A percentile compares a stretch with the other conserved stretches of the same genome.
phyloP scores from a whole-genome alignment of 2,329 filamentous ascomycete species.

The Fusarium nanum region DNA sequence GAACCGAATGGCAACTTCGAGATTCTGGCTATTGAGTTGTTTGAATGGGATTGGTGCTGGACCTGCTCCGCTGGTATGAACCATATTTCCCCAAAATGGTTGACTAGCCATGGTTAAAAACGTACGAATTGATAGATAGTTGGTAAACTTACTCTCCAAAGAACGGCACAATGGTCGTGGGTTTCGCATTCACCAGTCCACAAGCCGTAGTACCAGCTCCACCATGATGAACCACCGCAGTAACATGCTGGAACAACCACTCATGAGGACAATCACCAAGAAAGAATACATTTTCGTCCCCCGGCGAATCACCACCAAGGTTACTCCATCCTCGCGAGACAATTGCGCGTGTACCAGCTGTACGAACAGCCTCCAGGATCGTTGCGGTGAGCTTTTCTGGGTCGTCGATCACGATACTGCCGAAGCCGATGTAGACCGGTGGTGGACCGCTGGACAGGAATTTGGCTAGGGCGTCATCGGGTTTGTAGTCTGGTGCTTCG shows the following conservation, averaged over 20 bases:
- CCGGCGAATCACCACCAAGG: slow-evolving; percentile 67
- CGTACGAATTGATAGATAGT: rapidly evolving
- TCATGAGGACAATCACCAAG: slow-evolving; percentile 79
- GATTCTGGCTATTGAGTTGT: slow-evolving; percentile 11
- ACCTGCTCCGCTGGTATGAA: slow-evolving; percentile 20
- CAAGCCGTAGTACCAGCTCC: slow-evolving; percentile 80
- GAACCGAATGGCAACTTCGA: slow-evolving; percentile 24
- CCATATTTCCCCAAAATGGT: slow-evolving; percentile 41
- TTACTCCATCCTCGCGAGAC: slow-evolving; percentile 81
- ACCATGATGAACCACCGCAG: slow-evolving; percentile 76
- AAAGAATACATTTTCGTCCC: slow-evolving; percentile 68
- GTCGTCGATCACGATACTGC: slow-evolving; percentile 78
- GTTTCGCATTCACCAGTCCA: slow-evolving; percentile 73
- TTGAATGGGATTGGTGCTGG: slow-evolving; percentile 31
- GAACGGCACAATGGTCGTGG: slow-evolving; percentile 79
- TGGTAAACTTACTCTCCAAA: slow-evolving; percentile 61
- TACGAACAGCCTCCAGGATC: slow-evolving; percentile 73
- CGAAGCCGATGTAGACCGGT: slow-evolving; percentile 79
- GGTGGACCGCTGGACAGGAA: slow-evolving; percentile 68
- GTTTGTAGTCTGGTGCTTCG: slow-evolving; percentile 65
- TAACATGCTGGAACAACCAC: slow-evolving; percentile 76
- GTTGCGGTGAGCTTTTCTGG: slow-evolving; percentile 72
- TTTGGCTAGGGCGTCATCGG: slow-evolving; percentile 62
- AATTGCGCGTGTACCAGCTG: slow-evolving; percentile 72
- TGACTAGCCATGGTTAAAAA: not conserved